Evolutionary conservation across 164 flowering plant genomes (phyloP), one percentile per base, ranked within the genome.

Genomic region (Paratinospora sagittata): DNA sequence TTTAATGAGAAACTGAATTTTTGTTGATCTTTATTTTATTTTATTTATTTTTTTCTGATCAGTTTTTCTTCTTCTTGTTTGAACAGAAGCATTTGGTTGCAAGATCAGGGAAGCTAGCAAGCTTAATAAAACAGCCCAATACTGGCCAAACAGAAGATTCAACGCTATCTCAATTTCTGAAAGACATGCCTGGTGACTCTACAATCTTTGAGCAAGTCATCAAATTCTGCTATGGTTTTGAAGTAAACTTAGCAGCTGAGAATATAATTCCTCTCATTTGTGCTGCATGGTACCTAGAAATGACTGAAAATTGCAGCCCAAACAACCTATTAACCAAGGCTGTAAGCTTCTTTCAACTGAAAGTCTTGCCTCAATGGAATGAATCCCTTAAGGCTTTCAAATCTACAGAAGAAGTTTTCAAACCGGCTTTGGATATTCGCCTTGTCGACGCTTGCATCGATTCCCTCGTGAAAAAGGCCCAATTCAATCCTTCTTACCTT

Each of bases 161-260:
- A 17, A 63, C 57, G 26, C 67, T 81, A 8, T 65, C 81, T 21
- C 34, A 49, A 49, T 41, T 78, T 12, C 78, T 88, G 33, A 68
- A 68, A 9, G 81, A 81, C 69, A 74, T 85, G 47, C 86, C 90
- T 0, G 81, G 82, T 27, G 89, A 85, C 34, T 73, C 78, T 0
- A 78, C 80, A 70, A 78, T 82, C 4, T 78, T 90, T 30, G 90
- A 88, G 76, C 81, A 82, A 9, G 88, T 85, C 1, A 83, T 78
- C 36, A 82, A 86, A 57, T 91, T 91, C 85, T 91, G 89, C 82
- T 79, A 86, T 34, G 95, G 96, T 0, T 75, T 24, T 27, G 85
- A 86, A n/a, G 76, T 67, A 8, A 70, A 70, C 1, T 23, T 93
- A 9, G 75, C 90, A 0, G 65, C 88, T 0, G 84, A 80, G 7